Evolutionary conservation across 2,329 filamentous ascomycete species (phyloP).

Genomic region (Clarireedia hainanense): DNA sequence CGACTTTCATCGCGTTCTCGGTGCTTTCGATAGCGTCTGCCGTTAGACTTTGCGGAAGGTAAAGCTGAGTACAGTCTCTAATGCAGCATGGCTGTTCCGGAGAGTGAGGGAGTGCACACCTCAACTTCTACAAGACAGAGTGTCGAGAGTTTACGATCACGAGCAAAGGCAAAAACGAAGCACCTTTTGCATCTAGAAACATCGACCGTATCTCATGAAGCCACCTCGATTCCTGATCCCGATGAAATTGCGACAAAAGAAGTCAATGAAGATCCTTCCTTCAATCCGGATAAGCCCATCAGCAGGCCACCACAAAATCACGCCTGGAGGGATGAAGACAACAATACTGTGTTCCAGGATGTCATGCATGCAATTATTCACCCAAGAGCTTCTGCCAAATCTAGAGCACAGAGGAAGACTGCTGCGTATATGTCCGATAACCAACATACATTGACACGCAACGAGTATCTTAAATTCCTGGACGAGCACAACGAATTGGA

Average conservation of each 20-base stretch:
- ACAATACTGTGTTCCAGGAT: constrained; percentile 10
- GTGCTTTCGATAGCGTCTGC: no score
- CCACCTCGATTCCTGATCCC: not conserved
- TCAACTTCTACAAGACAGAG: not conserved
- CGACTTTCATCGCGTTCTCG: no score
- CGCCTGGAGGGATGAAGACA: constrained; percentile 8
- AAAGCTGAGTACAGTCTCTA: no score
- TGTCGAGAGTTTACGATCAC: not conserved
- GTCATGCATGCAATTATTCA: constrained; percentile 12
- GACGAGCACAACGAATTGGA: constrained; percentile 26
- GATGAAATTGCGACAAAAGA: not conserved
- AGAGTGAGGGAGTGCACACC: not conserved
- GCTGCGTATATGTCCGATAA: constrained; percentile 19
- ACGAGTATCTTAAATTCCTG: constrained; percentile 31
- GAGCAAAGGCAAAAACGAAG: not conserved
- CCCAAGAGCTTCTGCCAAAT: constrained; percentile 17
- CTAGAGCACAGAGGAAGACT: constrained; percentile 14
- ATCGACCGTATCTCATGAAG: no score
- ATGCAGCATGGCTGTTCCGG: not conserved
- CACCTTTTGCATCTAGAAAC: not conserved
- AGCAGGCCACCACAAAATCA: constrained; percentile 8
- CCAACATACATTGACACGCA: constrained; percentile 28
- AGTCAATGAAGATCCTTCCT: constrained; percentile 18
- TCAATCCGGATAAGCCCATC: constrained; percentile 15
- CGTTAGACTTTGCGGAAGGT: no score